Base-by-base conservation (phyloP, 441 rosid genomes). In the Brassica balearica region DNA sequence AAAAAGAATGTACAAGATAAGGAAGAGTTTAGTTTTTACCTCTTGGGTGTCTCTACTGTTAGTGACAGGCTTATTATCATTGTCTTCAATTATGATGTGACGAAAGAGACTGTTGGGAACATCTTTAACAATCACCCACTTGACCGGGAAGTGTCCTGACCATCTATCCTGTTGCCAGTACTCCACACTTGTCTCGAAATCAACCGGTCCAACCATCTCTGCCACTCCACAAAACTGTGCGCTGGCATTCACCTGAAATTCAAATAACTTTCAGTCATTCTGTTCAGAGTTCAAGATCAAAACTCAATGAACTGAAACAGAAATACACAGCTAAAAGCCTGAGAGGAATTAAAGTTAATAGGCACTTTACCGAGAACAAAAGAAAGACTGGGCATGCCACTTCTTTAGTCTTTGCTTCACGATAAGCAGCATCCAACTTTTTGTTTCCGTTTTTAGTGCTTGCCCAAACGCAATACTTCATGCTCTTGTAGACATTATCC, bases 31-130 rank as follows among this genome's bases (percentile, higher is more conserved):
- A 56, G 14, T 75, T 81, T 53, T 74, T 36, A 87, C 90, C 87
- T 87, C 88, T 84, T 85, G 90, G 73, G 90, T 85, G 77, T 87
- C 89, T 77, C 88, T 85, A 72, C 88, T 87, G 78, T 87, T 87
- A 76, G 90, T 87, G 65, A 85, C 88, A 12, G 90, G 90, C 77
- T 85, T 87, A 73, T 80, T 82, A 74, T 87, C 89, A 71, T 87
- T 87, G 73, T 65, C 85, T 85, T 82, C 77, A 11, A 87, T 81
- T 72, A 85, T 74, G 73, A 87, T 85, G 82, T 84, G 90, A 14
- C 90, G 88, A 77, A 87, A 85, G 74, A 80, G 85, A 77, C 82
- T 84, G 72, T 85, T 87, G 12, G 88, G 90, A 34, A 85, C 87
- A 82, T 85, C 88, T 80, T 85, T 87, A 53, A 85, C 83, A 46